These are phyloP conservation scores for Kodamaea leandrae DNA, from an alignment of 805 yeast species.

Conservation along the genomic window DNA sequence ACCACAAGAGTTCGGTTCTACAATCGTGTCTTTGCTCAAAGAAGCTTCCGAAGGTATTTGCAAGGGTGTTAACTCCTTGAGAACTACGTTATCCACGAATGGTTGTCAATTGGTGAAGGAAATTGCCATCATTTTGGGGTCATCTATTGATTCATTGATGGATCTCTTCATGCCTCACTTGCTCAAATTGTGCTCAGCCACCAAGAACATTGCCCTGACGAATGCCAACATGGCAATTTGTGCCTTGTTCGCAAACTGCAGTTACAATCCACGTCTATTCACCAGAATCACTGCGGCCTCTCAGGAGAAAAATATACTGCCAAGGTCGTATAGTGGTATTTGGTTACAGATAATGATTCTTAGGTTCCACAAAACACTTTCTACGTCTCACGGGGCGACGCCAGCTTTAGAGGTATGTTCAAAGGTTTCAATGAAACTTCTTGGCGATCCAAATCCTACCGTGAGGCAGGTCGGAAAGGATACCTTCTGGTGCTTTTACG, in stretches of 20 bases:
- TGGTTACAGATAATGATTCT: constrained; percentile 67
- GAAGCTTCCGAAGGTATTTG: constrained; percentile 52
- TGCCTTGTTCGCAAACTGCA: constrained; percentile 53
- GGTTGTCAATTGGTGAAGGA: constrained; percentile 81
- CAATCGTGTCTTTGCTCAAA: constrained; percentile 31
- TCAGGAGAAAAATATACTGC: constrained; percentile 67
- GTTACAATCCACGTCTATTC: constrained; percentile 51
- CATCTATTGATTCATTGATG: constrained; percentile 43
- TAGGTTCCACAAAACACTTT: constrained; percentile 42
- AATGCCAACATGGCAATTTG: constrained; percentile 56
- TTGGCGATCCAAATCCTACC: constrained; percentile 75
- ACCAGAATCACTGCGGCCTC: constrained; percentile 50
- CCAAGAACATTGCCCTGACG: constrained; percentile 62
- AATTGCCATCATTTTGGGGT: constrained; percentile 41
- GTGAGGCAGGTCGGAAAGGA: constrained; percentile 75
- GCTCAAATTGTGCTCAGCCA: constrained; percentile 52
- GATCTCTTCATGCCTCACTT: constrained; percentile 51
- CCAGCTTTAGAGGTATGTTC: constrained; percentile 29
- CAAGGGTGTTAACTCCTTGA: constrained; percentile 66
- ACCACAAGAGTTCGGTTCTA: constrained; percentile 34
- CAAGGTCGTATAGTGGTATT: constrained; percentile 64
- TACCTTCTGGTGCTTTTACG: constrained; percentile 68
- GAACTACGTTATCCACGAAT: constrained; percentile 78
- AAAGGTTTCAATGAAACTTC: constrained; percentile 54
- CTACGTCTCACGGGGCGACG: constrained; percentile 9